These are phyloP conservation scores for Cnidoscolus chayamansa DNA, from an alignment of 441 rosid species.

Conservation along the genomic window DNA sequence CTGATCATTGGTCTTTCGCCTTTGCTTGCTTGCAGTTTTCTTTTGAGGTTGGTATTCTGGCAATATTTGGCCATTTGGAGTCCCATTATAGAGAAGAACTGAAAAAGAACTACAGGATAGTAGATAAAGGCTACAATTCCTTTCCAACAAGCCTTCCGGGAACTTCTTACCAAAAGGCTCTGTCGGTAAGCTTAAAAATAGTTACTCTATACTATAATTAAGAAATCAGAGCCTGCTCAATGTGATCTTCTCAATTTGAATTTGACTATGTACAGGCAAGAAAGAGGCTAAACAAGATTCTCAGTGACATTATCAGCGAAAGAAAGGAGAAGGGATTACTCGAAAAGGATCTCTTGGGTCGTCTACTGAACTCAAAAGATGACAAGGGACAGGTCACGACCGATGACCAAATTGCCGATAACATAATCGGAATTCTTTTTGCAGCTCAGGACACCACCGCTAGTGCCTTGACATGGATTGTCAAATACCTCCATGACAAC, in stretches of 20 bases:
- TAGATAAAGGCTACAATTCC: constrained; percentile 63
- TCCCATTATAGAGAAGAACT: constrained; percentile 44
- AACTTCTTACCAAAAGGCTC: constrained; percentile 49
- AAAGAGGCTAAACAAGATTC: constrained; percentile 42
- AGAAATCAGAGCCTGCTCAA: no score
- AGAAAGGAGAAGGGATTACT: constrained; percentile 46
- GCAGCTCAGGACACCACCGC: constrained; percentile 80
- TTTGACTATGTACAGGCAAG: constrained; percentile 41
- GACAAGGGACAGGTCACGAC: constrained; percentile 36
- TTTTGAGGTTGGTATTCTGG: constrained; percentile 60
- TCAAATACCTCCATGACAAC: constrained; percentile 65
- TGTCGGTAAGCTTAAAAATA: constrained; percentile 32
- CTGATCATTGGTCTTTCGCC: neutral
- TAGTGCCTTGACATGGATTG: constrained; percentile 66
- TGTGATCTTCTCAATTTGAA: no score
- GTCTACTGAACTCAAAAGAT: constrained; percentile 45
- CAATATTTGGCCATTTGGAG: constrained; percentile 56
- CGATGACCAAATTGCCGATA: constrained; percentile 55
- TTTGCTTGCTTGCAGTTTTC: constrained; percentile 44
- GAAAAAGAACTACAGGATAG: constrained; percentile 43
- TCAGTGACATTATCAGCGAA: constrained; percentile 46
- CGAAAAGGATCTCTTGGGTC: constrained; percentile 48
- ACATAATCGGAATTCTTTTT: constrained; percentile 66
- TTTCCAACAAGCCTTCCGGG: constrained; percentile 60
- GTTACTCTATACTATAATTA: no score